phyloP scores from a whole-genome alignment of 305 asterid genomes.

The Fraxinus sp. region DNA sequence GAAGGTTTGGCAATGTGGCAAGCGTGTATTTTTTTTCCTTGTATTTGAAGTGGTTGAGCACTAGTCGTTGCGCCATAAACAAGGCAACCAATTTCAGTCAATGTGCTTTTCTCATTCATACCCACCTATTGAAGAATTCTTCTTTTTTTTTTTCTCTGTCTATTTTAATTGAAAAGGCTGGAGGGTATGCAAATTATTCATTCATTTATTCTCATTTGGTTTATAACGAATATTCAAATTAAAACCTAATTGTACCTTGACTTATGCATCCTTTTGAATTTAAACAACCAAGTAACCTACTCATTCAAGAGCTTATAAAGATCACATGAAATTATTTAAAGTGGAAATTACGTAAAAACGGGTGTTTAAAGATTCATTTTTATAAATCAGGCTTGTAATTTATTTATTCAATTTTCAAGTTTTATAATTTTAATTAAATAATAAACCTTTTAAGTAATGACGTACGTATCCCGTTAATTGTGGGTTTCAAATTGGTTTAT shows the following conservation, averaged over 20 bases:
- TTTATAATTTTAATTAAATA: too few species aligned
- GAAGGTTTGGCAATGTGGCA: slow-evolving; percentile 25
- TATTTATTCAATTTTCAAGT: too few species aligned
- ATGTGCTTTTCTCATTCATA: neutral
- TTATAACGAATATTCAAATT: neutral
- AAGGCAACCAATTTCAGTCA: slow-evolving; percentile 18
- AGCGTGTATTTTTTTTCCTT: slow-evolving; percentile 14
- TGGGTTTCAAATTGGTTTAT: too few species aligned
- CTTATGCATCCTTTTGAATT: neutral
- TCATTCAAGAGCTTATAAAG: too few species aligned
- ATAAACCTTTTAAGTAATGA: too few species aligned
- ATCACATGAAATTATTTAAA: too few species aligned
- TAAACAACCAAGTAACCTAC: neutral
- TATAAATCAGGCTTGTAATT: too few species aligned
- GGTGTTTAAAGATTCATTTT: too few species aligned
- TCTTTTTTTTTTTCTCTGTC: neutral
- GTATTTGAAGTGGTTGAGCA: slow-evolving; percentile 18
- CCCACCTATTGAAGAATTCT: neutral
- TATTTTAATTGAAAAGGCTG: too few species aligned
- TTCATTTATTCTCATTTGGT: too few species aligned
- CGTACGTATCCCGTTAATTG: too few species aligned
- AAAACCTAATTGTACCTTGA: neutral
- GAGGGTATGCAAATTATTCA: neutral
- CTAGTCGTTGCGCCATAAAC: slow-evolving; percentile 19
- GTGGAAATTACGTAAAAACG: too few species aligned